These are phyloP conservation scores for Ascomycota sp. DNA, from an alignment of 2,329 filamentous ascomycete genomes.

Conservation along the genomic window DNA sequence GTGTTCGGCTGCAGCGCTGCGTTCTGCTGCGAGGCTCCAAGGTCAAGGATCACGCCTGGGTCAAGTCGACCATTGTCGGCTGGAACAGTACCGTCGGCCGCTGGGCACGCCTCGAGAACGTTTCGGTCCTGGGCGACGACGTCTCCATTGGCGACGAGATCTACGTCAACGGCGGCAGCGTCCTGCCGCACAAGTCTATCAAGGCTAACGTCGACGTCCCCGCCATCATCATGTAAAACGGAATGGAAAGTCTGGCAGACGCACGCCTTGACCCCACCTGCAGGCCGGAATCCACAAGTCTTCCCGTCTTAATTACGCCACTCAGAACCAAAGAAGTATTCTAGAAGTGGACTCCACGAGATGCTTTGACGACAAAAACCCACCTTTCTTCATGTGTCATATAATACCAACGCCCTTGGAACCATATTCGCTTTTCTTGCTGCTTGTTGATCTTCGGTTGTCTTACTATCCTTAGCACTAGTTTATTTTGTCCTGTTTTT, in stretches of 20 bases:
- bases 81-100: slow-evolving; percentile 93
- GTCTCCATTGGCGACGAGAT: slow-evolving; percentile 96
- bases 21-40: slow-evolving; percentile 75
- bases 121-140: slow-evolving; percentile 92
- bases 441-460: no score
- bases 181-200: slow-evolving; percentile 95
- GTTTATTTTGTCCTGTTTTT: no score
- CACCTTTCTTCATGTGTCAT: no score
- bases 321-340: no score
- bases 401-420: no score
- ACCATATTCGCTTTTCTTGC: no score
- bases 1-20: slow-evolving; percentile 79
- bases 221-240: slow-evolving; percentile 42
- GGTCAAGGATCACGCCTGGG: slow-evolving; percentile 96
- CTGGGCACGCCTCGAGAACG: slow-evolving; percentile 93
- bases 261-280: no score
- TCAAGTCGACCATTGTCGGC: slow-evolving; percentile 94
- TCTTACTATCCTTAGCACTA: no score
- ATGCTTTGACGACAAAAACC: no score
- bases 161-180: slow-evolving; percentile 89
- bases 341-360: no score
- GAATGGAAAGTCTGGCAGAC: not conserved
- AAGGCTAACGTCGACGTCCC: slow-evolving; percentile 84
- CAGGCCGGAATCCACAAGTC: no score
- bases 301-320: no score